Evolutionary conservation across 2,329 filamentous ascomycete species (phyloP).

Genomic region (Amauroascus niger): DNA sequence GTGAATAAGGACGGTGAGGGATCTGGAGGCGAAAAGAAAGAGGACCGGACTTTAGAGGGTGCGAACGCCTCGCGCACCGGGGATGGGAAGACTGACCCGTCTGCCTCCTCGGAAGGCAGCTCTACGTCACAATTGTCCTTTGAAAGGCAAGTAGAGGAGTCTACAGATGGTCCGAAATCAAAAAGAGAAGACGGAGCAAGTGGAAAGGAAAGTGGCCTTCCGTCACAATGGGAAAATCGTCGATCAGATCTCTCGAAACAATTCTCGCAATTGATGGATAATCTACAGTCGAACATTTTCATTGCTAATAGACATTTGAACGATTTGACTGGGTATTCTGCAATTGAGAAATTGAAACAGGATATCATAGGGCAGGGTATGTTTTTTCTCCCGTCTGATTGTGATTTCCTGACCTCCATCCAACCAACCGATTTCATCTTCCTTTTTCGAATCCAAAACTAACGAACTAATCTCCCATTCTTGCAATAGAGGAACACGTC

Average conservation of each 20-base stretch:
- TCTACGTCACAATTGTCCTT: neutral
- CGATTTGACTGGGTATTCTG: slow-evolving; percentile 85
- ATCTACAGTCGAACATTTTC: slow-evolving; percentile 73
- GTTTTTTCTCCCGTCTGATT: slow-evolving; percentile 3
- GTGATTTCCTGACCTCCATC: neutral
- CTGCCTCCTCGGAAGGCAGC: neutral
- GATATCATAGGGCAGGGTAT: slow-evolving; percentile 61
- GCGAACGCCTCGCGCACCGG: neutral
- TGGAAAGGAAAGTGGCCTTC: slow-evolving; percentile 28
- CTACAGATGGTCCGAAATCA: neutral
- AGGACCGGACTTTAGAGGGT: neutral
- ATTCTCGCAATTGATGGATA: slow-evolving; percentile 73
- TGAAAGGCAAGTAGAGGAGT: neutral
- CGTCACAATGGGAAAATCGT: slow-evolving; percentile 45
- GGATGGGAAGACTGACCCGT: neutral
- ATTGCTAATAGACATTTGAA: slow-evolving; percentile 82
- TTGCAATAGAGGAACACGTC: slow-evolving; percentile 43
- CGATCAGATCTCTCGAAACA: slow-evolving; percentile 50
- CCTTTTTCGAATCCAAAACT: neutral
- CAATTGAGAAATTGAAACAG: slow-evolving; percentile 74
- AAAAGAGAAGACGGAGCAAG: neutral
- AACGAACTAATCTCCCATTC: slow-evolving; percentile 11
- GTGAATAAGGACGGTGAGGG: slow-evolving; percentile 19
- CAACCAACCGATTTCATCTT: neutral
- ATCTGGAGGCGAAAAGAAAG: slow-evolving; percentile 2